These are phyloP conservation scores for Spirogloea muscicola DNA, from an alignment of 139 green algal genomes.

Conservation along the genomic window DNA sequence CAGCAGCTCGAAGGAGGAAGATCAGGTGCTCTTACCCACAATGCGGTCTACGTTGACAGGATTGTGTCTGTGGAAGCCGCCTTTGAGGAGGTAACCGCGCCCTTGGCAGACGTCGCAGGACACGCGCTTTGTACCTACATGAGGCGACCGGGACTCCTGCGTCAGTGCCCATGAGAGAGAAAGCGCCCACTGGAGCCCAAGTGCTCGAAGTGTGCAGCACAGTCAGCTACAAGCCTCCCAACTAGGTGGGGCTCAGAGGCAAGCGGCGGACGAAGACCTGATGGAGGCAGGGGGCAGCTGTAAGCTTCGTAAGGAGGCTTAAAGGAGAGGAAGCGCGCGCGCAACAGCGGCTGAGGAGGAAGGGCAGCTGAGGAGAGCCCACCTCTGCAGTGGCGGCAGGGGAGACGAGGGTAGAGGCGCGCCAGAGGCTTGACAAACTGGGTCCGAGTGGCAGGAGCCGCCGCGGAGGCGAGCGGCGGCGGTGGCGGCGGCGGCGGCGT, in stretches of 20 bases:
- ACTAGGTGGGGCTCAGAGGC: neutral
- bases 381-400: neutral
- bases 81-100: too few relatives aligned
- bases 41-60: slow-evolving; percentile 36
- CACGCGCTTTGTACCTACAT: too few relatives aligned
- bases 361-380: neutral
- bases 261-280: neutral
- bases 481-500: too few relatives aligned
- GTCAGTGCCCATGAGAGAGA: neutral
- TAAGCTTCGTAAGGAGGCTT: neutral
- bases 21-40: too few relatives aligned
- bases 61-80: slow-evolving; percentile 52
- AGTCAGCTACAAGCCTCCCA: neutral
- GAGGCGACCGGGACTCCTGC: neutral
- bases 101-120: too few relatives aligned
- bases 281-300: neutral
- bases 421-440: slow-evolving; percentile 6
- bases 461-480: too few relatives aligned
- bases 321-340: too few relatives aligned
- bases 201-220: neutral
- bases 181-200: neutral
- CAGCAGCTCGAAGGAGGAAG: neutral
- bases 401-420: neutral
- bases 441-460: too few relatives aligned
- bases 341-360: too few relatives aligned